phyloP scores from a whole-genome alignment of 2,329 filamentous ascomycete species.

The Trichocomaceae sp. region DNA sequence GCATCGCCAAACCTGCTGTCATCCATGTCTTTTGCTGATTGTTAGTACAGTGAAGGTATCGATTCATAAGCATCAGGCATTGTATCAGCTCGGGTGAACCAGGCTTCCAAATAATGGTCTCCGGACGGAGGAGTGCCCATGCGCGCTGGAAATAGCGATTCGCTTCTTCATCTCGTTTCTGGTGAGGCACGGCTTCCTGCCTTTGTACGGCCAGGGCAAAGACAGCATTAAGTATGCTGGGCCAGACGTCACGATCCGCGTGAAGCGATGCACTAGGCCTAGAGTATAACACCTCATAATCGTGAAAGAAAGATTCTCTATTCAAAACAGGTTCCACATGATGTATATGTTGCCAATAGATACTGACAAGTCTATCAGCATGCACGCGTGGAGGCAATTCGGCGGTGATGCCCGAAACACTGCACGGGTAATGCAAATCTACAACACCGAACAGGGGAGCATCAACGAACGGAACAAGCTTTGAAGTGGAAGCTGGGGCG shows the following conservation, averaged over 20 bases:
- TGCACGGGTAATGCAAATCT: slow-evolving; percentile 2
- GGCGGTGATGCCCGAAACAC: neutral
- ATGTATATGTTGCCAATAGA: slow-evolving; percentile 18
- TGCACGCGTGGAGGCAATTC: slow-evolving; percentile 14
- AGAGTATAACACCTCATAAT: slow-evolving; percentile 11
- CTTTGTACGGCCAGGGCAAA: slow-evolving; percentile 18
- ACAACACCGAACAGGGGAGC: slow-evolving; percentile 18
- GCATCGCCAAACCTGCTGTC: slow-evolving; percentile 17
- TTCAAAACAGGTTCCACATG: slow-evolving; percentile 16
- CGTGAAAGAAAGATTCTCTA: slow-evolving; percentile 10
- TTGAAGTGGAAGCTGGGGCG: slow-evolving; percentile 1
- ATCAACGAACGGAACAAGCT: slow-evolving; percentile 17
- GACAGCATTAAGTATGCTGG: slow-evolving; percentile 16
- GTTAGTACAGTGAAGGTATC: slow-evolving; percentile 19
- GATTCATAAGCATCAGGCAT: slow-evolving; percentile 18
- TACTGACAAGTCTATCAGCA: slow-evolving; percentile 16
- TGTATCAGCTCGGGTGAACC: slow-evolving; percentile 16
- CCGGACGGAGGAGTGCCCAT: slow-evolving; percentile 15
- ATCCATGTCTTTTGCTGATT: slow-evolving; percentile 19
- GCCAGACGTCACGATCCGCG: neutral
- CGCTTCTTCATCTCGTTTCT: slow-evolving; percentile 12
- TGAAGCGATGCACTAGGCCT: neutral
- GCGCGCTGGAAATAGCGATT: slow-evolving; percentile 17
- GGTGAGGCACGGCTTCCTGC: slow-evolving; percentile 12
- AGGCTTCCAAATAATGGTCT: slow-evolving; percentile 16